phyloP scores from a whole-genome alignment of 495 filamentous ascomycete genomes.

The Penicillium macrosclerotiorum region DNA sequence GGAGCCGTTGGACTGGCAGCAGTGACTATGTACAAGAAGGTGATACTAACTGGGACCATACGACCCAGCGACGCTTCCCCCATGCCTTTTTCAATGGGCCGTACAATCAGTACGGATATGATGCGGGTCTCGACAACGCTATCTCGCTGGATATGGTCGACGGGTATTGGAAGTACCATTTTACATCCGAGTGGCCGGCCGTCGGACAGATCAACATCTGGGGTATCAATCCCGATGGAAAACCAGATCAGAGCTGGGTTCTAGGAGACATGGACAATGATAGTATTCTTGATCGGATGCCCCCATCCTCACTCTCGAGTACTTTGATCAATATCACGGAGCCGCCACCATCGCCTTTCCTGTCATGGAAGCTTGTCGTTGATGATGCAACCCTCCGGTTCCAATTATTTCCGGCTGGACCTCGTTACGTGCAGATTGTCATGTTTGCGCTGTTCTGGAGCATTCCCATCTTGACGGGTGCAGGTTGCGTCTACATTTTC shows the following conservation, averaged over 20 bases:
- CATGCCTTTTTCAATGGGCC: constrained; percentile 64
- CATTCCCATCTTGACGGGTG: constrained; percentile 51
- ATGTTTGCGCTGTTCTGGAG: constrained; percentile 57
- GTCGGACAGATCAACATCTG: constrained; percentile 65
- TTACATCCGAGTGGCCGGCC: constrained; percentile 64
- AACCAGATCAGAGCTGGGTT: constrained; percentile 57
- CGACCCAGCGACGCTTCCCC: constrained; percentile 51
- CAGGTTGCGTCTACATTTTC: constrained; percentile 56
- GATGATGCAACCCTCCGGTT: constrained; percentile 55
- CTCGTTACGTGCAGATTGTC: constrained; percentile 49
- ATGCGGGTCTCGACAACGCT: constrained; percentile 56
- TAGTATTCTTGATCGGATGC: constrained; percentile 59
- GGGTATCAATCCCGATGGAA: constrained; percentile 65
- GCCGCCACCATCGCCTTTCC: constrained; percentile 49
- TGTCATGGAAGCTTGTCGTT: constrained; percentile 53
- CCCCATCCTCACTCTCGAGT: constrained; percentile 54
- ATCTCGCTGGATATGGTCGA: constrained; percentile 47
- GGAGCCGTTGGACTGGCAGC: constrained; percentile 60
- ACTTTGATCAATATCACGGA: constrained; percentile 62
- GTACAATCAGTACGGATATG: constrained; percentile 68
- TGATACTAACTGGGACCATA: constrained; percentile 43
- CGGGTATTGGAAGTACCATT: constrained; percentile 58
- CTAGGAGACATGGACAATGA: constrained; percentile 61
- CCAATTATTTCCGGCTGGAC: constrained; percentile 51
- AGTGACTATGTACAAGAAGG: constrained; percentile 63